Evolutionary conservation across 2,329 filamentous ascomycete genomes (phyloP).

Genomic region (Grosmannia clavigera): DNA sequence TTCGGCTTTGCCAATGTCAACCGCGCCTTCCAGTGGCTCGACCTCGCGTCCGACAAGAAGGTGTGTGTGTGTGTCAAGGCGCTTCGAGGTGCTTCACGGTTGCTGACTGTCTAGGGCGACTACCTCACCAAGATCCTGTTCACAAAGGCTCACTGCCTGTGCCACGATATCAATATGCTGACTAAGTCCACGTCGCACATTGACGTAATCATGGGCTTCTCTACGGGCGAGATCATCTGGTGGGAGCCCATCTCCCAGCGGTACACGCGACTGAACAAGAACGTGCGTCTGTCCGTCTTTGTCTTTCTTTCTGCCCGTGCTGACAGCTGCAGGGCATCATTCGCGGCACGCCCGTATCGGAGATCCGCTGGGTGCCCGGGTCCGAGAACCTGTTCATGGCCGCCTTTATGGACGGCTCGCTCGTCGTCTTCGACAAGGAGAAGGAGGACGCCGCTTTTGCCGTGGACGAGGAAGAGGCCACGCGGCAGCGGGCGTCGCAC

Average conservation of each 20-base stretch:
- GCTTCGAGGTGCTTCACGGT: background rate
- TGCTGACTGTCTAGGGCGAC: conserved; percentile 39
- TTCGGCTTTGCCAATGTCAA: conserved; percentile 96
- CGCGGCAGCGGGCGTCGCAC: background rate
- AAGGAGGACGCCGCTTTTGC: conserved; percentile 78
- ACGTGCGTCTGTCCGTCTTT: conserved; percentile 40
- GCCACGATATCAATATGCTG: conserved; percentile 78
- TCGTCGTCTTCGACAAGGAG: conserved; percentile 95
- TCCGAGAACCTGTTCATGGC: conserved; percentile 90
- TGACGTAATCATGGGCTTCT: conserved; percentile 91
- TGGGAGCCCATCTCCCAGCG: conserved; percentile 95
- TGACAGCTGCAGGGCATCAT: conserved; percentile 56
- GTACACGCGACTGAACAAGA: conserved; percentile 93
- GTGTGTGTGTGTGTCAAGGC: conserved; percentile 20
- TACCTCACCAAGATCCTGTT: conserved; percentile 94
- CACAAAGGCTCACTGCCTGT: conserved; percentile 89
- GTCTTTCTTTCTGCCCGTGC: background rate
- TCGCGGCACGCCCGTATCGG: conserved; percentile 70
- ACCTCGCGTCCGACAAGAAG: conserved; percentile 66
- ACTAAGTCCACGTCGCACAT: conserved; percentile 73
- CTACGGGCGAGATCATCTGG: conserved; percentile 95
- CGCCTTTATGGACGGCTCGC: conserved; percentile 77
- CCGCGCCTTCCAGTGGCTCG: conserved; percentile 90
- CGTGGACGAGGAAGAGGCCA: conserved; percentile 50
- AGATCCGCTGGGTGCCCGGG: conserved; percentile 87